Conservation (phyloP, 129 eudicot species). For the Erigeron canadensis region DNA sequence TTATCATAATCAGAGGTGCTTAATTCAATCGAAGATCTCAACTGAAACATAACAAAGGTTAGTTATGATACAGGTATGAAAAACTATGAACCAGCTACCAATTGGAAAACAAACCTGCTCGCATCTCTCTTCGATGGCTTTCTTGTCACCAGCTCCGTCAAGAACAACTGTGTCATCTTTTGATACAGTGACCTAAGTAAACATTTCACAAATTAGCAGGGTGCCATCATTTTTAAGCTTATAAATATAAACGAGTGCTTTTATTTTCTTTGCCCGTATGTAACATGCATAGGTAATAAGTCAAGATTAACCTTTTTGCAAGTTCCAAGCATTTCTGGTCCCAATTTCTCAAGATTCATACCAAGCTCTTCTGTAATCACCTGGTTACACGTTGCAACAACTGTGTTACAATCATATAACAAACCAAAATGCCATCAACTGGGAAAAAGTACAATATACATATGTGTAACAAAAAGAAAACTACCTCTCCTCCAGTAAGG, state of each 20-base stretch:
- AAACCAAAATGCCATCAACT: background rate
- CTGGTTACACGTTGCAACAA: slow-evolving; percentile 19
- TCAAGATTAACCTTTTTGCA: slow-evolving; percentile 41
- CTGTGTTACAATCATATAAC: background rate
- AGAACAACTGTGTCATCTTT: slow-evolving; percentile 44
- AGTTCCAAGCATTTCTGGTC: slow-evolving; percentile 43
- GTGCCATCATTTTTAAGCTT: background rate
- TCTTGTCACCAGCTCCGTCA: slow-evolving; percentile 6
- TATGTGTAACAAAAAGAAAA: background rate
- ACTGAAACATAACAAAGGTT: background rate
- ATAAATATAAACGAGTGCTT: background rate
- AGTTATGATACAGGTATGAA: background rate
- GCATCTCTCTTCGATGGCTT: slow-evolving; percentile 2
- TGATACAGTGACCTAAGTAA: slow-evolving; percentile 47
- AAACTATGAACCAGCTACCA: background rate
- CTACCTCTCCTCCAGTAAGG: slow-evolving; percentile 53
- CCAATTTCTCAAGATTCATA: slow-evolving; percentile 40
- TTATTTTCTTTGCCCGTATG: background rate
- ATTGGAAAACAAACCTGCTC: background rate
- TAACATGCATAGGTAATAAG: background rate
- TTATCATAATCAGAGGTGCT: background rate
- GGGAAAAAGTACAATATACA: background rate
- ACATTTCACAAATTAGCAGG: background rate
- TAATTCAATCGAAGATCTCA: background rate
- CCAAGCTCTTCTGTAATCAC: slow-evolving; percentile 54